phyloP scores from a whole-genome alignment of 177 flowering plant species.

The Vitis hybrid region DNA sequence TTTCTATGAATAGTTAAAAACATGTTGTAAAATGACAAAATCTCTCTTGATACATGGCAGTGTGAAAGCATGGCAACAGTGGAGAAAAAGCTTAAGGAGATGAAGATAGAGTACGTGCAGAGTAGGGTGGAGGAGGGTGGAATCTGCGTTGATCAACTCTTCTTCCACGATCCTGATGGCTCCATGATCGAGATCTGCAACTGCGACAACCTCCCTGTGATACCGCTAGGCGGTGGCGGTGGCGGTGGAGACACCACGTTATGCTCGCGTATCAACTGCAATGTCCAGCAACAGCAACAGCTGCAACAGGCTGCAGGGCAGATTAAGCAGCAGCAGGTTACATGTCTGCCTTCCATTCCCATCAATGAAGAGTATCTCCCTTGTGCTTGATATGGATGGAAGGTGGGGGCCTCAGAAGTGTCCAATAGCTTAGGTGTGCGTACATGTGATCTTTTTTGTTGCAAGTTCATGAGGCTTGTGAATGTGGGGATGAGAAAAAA shows the following conservation, averaged over 20 bases:
- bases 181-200: slow-evolving; percentile 48
- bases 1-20: neutral
- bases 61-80: slow-evolving; percentile 40
- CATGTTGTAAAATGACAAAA: neutral
- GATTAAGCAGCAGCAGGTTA: neutral
- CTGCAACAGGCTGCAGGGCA: slow-evolving; percentile 4
- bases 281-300: slow-evolving; percentile 6
- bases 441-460: too few relatives aligned
- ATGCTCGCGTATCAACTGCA: slow-evolving; percentile 12
- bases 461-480: too few relatives aligned
- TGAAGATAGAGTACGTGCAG: slow-evolving; percentile 33
- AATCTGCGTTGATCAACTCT: slow-evolving; percentile 37
- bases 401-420: neutral
- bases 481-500: too few relatives aligned
- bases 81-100: slow-evolving; percentile 38
- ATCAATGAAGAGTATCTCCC: slow-evolving; percentile 4
- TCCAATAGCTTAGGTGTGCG: too few relatives aligned
- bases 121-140: slow-evolving; percentile 37
- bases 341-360: neutral
- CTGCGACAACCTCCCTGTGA: slow-evolving; percentile 38
- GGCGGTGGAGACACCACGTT: neutral
- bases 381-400: neutral
- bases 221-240: slow-evolving; percentile 19
- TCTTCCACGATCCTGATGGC: slow-evolving; percentile 50
- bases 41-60: slow-evolving; percentile 11